A percentile compares a stretch with the other conserved stretches of the same genome.
Evolutionary conservation across 2,329 filamentous ascomycete genomes (phyloP).

Genomic region (Escovopsis sp.): DNA sequence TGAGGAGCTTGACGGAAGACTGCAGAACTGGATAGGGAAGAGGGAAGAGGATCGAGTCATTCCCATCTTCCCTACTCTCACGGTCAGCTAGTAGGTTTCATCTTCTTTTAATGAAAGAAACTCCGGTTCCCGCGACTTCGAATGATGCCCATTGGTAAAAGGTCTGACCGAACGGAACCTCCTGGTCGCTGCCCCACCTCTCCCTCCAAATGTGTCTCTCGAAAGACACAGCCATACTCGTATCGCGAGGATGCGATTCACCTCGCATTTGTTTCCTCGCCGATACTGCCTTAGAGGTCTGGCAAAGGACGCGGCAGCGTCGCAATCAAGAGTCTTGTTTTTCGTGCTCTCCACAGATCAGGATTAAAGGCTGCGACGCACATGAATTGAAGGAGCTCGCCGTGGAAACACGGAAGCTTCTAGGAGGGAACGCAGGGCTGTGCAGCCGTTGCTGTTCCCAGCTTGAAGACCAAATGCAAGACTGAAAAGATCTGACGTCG

Average conservation of each 20-base stretch:
- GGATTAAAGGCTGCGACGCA: conserved; percentile 48
- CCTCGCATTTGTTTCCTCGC: neutral
- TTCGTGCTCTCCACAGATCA: conserved; percentile 27
- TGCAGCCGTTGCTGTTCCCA: conserved; percentile 36
- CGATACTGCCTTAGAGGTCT: conserved; percentile 1
- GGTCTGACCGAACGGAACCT: conserved; percentile 39
- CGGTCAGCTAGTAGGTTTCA: neutral
- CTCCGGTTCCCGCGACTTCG: conserved; percentile 7
- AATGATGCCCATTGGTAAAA: conserved; percentile 51
- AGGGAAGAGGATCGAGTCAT: too few species aligned
- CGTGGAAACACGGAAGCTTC: too few species aligned
- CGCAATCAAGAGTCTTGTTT: conserved; percentile 39
- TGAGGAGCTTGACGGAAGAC: too few species aligned
- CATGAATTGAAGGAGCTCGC: conserved; percentile 13
- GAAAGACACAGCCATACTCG: neutral
- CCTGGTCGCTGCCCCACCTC: conserved; percentile 27
- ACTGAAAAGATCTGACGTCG: conserved; percentile 66
- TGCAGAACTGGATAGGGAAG: too few species aligned
- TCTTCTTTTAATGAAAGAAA: neutral
- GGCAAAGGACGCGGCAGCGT: conserved; percentile 12
- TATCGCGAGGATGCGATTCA: too few species aligned
- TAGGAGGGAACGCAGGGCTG: conserved; percentile 11
- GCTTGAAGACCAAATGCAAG: conserved; percentile 36
- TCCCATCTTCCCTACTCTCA: too few species aligned
- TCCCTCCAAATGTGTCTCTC: neutral